Conservation (phyloP, 1,284 basidiomycete genomes). For the Porodaedalea pini region DNA sequence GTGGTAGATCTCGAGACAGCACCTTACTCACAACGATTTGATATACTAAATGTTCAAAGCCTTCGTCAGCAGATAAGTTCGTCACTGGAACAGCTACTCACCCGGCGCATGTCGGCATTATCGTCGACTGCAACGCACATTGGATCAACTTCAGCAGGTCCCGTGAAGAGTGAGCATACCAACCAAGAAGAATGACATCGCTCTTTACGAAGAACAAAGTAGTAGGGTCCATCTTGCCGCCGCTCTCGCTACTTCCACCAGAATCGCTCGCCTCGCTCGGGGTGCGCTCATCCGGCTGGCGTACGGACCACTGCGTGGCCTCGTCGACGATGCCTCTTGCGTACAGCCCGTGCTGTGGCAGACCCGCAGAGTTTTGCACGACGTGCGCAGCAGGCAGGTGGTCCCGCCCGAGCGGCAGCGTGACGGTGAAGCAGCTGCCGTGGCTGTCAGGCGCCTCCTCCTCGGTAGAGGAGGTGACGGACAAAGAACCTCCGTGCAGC, state of each 20-base stretch:
- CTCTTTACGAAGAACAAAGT: conserved; percentile 26
- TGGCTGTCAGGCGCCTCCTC: conserved; percentile 23
- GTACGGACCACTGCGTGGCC: conserved; percentile 26
- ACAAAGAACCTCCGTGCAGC: conserved; percentile 29
- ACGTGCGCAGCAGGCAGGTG: conserved; percentile 29
- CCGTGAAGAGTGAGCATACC: conserved; percentile 5
- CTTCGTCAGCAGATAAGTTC: not conserved
- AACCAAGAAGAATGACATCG: conserved; percentile 27
- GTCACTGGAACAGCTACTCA: conserved; percentile 10
- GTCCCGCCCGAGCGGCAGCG: conserved; percentile 27
- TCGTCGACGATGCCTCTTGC: conserved; percentile 30
- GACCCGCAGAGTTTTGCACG: conserved; percentile 21
- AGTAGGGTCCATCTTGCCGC: conserved; percentile 21
- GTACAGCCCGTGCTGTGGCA: conserved; percentile 23
- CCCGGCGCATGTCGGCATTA: conserved; percentile 29
- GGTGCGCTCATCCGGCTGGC: conserved; percentile 19
- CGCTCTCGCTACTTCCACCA: conserved; percentile 21
- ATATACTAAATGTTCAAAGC: conserved; percentile 19
- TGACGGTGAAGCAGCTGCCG: conserved; percentile 30
- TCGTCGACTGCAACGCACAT: conserved; percentile 25
- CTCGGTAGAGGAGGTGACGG: conserved; percentile 24
- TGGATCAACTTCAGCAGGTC: not conserved
- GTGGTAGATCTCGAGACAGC: not conserved
- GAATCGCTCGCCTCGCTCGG: conserved; percentile 25
- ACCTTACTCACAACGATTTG: conserved; percentile 21